These are phyloP conservation scores for Cyathus olla DNA, from an alignment of 1,284 basidiomycete species.

Conservation along the genomic window DNA sequence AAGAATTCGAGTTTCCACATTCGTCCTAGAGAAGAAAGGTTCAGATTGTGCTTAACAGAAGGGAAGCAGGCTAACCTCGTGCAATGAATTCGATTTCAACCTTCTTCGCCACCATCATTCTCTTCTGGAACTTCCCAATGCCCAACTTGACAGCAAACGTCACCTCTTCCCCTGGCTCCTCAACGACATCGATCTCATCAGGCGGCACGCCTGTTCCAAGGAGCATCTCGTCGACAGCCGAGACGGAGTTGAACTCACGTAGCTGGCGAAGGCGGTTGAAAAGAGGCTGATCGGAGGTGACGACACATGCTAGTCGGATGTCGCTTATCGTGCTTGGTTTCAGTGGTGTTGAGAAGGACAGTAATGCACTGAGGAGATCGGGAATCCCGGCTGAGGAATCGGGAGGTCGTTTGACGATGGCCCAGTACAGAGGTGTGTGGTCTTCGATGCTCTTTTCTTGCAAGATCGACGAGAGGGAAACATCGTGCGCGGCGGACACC, in stretches of 20 bases:
- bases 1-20: conserved; percentile 72
- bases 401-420: conserved; percentile 66
- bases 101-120: conserved; percentile 71
- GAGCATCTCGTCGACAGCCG: conserved; percentile 67
- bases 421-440: conserved; percentile 77
- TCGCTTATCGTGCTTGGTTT: conserved; percentile 61
- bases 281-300: conserved; percentile 68
- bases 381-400: conserved; percentile 43
- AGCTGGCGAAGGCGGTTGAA: conserved; percentile 70
- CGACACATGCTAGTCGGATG: conserved; percentile 71
- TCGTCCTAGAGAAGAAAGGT: conserved; percentile 54
- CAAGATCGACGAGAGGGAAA: conserved; percentile 54
- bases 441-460: conserved; percentile 74
- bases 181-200: conserved; percentile 65
- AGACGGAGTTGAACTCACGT: conserved; percentile 58
- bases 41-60: not conserved
- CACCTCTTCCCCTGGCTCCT: conserved; percentile 58
- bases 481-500: conserved; percentile 39
- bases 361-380: conserved; percentile 62
- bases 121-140: conserved; percentile 73
- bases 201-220: conserved; percentile 60
- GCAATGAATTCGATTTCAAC: conserved; percentile 75
- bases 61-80: conserved; percentile 57
- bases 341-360: conserved; percentile 67
- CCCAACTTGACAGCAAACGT: conserved; percentile 65